Conservation (phyloP, 1,139 yeast genomes). For the Protomyces lactucae-debilis region DNA sequence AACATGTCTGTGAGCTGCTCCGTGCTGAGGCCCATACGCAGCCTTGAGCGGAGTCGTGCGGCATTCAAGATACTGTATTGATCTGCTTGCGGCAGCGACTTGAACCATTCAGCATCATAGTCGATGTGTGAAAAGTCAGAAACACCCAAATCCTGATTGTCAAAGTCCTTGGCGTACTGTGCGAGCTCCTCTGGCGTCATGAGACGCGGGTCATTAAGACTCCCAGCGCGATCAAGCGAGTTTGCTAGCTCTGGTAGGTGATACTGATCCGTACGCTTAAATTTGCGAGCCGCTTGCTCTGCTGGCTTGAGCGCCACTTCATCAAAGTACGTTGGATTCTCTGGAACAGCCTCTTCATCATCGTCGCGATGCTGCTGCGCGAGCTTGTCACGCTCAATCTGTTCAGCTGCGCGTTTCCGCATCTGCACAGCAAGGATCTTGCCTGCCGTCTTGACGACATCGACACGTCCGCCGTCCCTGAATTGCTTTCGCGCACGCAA, state of each 20-base stretch:
- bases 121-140: conserved; percentile 40
- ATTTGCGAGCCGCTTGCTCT: conserved; percentile 31
- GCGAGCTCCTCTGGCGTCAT: conserved; percentile 69
- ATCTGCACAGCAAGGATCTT: conserved; percentile 73
- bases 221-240: conserved; percentile 38
- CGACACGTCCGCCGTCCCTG: conserved; percentile 68
- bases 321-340: conserved; percentile 36
- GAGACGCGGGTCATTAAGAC: conserved; percentile 59
- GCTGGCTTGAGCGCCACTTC: conserved; percentile 27
- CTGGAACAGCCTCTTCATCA: conserved; percentile 45
- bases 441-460: conserved; percentile 70
- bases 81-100: conserved; percentile 59
- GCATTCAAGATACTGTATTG: conserved; percentile 86
- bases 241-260: conserved; percentile 69
- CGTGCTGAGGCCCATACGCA: conserved; percentile 90
- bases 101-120: conserved; percentile 42
- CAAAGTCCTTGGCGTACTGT: conserved; percentile 54
- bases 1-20: conserved; percentile 77
- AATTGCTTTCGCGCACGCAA: conserved; percentile 57
- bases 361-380: conserved; percentile 36
- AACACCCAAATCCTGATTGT: conserved; percentile 50
- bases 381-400: conserved; percentile 30
- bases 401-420: conserved; percentile 50
- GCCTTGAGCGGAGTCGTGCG: conserved; percentile 72
- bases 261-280: conserved; percentile 64